These are phyloP conservation scores for Bimuria novae-zelandiae DNA, from an alignment of 2,329 filamentous ascomycete genomes.

Conservation along the genomic window DNA sequence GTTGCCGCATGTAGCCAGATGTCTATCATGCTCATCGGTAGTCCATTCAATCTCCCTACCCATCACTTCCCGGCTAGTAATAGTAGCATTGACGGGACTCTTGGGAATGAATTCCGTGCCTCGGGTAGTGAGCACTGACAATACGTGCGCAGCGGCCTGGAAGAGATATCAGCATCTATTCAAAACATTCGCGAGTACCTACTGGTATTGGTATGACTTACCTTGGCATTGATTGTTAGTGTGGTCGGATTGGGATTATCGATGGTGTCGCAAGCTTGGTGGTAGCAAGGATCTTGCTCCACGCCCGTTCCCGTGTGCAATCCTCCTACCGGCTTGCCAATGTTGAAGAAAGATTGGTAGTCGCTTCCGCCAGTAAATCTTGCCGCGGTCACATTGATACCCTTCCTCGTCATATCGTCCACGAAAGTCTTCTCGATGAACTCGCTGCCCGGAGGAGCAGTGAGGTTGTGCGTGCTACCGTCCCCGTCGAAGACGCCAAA, in stretches of 20 bases:
- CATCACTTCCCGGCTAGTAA: constrained; percentile 34
- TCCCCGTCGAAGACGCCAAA: constrained; percentile 48
- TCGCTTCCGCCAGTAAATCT: constrained; percentile 47
- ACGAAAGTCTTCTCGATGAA: constrained; percentile 45
- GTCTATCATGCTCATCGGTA: constrained; percentile 32
- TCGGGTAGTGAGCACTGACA: constrained; percentile 37
- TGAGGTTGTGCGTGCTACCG: constrained; percentile 40
- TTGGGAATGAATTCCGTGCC: constrained; percentile 42
- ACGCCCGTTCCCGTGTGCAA: constrained; percentile 48
- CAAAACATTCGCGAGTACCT: background rate
- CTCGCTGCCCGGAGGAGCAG: constrained; percentile 40
- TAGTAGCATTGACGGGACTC: constrained; percentile 38
- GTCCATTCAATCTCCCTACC: constrained; percentile 39
- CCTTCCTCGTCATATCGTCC: constrained; percentile 40
- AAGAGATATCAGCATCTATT: constrained; percentile 7
- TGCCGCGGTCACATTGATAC: constrained; percentile 44
- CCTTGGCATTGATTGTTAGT: constrained; percentile 45
- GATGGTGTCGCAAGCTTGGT: constrained; percentile 46
- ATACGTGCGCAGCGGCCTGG: constrained; percentile 42
- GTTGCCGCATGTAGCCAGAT: constrained; percentile 37
- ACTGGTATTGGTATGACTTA: constrained; percentile 23
- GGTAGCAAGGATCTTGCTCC: constrained; percentile 48
- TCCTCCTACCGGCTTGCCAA: constrained; percentile 47
- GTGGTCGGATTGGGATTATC: constrained; percentile 45
- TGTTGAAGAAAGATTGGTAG: constrained; percentile 48